Evolutionary conservation across 257 asterid species (phyloP), one percentile per base, ranked within the genome.

Genomic region (Lantana camara): DNA sequence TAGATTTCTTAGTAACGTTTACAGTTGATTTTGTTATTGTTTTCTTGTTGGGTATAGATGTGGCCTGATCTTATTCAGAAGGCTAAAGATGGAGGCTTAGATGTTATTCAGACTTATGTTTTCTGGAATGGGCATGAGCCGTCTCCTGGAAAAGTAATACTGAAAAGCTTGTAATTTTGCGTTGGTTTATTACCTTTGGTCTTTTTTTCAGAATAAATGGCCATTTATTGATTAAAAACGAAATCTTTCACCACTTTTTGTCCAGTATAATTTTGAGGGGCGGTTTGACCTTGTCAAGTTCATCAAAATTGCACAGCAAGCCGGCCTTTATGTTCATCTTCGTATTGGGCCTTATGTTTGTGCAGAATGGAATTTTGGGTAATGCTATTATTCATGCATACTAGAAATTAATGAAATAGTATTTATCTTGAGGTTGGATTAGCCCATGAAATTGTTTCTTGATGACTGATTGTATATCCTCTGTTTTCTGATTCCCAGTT

Each of bases 341-440:
- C 90, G 99, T 4, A 88, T 93, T 51, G 99, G 99, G 54, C 97
- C 99, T 17, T 90, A 77, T 37, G 69, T 88, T 20, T 93, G 99
- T 67, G 99, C 95, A 13, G 99, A 93, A 64, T 93, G 97, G 97
- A 93, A 90, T 51, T 85, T 87, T 53, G 97, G 99, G 97, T 90
- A 82, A 57, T 32, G 4, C 9, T 30, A 19, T 21, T 11, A 60
- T 37, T 8, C n/a, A 3, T 21, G 35, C 42, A 21, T 30, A 8
- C 24, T 32, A 7, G 23, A 42, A 42, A 68, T 22, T 0, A 30
- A 11, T 38, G 9, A 46, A 67, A 11, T 52, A 37, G 4, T 13
- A 2, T 30, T 11, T 45, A 45, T 16, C 23, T 46, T 62, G 35
- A 32, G 4, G 8, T 60, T n/a, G n/a, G n/a, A n/a, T n/a, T n/a